A percentile compares a stretch with the other conserved stretches of the same genome.
These are phyloP conservation scores for Tulasnella sp. DNA, from an alignment of 768 basidiomycete genomes.

Conservation along the genomic window DNA sequence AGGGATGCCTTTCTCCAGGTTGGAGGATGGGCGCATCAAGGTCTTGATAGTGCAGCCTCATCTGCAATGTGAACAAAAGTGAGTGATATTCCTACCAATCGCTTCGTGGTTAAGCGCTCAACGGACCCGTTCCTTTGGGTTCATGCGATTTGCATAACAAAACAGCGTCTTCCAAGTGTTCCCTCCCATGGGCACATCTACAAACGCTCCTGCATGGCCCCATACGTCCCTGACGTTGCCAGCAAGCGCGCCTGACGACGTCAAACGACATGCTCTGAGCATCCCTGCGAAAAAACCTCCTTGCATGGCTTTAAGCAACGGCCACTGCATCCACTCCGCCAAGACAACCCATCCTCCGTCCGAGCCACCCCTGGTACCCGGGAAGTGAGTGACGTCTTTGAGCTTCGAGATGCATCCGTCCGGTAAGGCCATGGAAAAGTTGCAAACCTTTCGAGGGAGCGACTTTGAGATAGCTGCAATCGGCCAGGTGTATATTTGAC, in stretches of 20 bases:
- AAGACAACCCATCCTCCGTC: not conserved
- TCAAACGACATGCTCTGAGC: not conserved
- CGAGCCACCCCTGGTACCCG: not conserved
- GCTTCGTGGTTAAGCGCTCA: not conserved
- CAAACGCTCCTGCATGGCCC: slow-evolving; percentile 1
- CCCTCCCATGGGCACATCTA: not conserved
- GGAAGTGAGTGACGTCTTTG: not conserved
- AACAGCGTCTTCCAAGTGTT: not conserved
- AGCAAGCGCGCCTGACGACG: not conserved
- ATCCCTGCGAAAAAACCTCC: not conserved
- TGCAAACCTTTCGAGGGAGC: not conserved
- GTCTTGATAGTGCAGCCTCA: slow-evolving; percentile 7
- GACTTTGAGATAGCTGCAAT: not conserved
- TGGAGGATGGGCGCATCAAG: not conserved
- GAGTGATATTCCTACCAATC: not conserved
- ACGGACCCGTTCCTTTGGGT: not conserved
- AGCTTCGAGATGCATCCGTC: not conserved
- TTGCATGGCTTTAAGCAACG: not conserved
- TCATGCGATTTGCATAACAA: slow-evolving; percentile 4
- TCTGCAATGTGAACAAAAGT: not conserved
- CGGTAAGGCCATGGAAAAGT: not conserved
- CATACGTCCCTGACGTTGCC: slow-evolving; percentile 1
- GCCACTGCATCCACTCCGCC: slow-evolving; percentile 5
- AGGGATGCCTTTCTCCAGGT: slow-evolving; percentile 3
- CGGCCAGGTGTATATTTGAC: not conserved